Conservation (phyloP, 441 rosid genomes). For the Euphorbia neoarborescens region DNA sequence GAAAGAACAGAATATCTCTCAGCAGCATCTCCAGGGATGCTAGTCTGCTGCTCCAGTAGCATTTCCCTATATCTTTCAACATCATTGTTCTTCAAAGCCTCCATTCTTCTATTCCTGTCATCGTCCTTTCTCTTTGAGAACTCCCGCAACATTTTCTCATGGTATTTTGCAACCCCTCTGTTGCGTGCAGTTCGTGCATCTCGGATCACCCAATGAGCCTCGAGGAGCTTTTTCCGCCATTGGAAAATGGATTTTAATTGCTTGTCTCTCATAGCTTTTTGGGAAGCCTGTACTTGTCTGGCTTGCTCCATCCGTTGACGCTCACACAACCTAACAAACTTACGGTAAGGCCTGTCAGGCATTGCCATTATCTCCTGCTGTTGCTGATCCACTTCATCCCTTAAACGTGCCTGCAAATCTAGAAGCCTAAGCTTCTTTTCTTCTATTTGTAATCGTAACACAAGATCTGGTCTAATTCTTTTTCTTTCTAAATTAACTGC, state of each 20-base stretch:
- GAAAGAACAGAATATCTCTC: slow-evolving; percentile 98
- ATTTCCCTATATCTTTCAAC: slow-evolving; percentile 99
- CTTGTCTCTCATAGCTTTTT: slow-evolving; percentile 82
- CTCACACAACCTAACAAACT: slow-evolving; percentile 95
- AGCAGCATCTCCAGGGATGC: slow-evolving; percentile 79
- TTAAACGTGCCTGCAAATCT: slow-evolving; percentile 75
- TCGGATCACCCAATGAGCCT: slow-evolving; percentile 97
- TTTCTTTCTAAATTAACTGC: slow-evolving; percentile 93
- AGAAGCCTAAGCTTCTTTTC: slow-evolving; percentile 82
- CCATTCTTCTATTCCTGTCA: slow-evolving; percentile 95
- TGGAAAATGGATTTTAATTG: slow-evolving; percentile 93
- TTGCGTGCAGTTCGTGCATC: slow-evolving; percentile 99
- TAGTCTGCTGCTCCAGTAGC: slow-evolving; percentile 97
- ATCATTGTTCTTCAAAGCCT: slow-evolving; percentile 98
- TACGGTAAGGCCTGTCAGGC: slow-evolving; percentile 98
- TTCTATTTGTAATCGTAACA: slow-evolving; percentile 92
- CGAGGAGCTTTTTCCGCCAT: slow-evolving; percentile 99
- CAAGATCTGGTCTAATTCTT: slow-evolving; percentile 99
- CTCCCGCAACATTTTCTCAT: slow-evolving; percentile 91
- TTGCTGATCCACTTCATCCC: slow-evolving; percentile 92
- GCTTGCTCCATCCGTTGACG: slow-evolving; percentile 90
- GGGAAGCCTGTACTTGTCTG: slow-evolving; percentile 84
- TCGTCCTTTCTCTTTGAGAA: slow-evolving; percentile 96
- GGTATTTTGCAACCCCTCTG: slow-evolving; percentile 99
- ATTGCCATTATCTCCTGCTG: slow-evolving; percentile 99